phyloP scores from a whole-genome alignment of 2,329 filamentous ascomycete species.

The Penicillium rolfsii region DNA sequence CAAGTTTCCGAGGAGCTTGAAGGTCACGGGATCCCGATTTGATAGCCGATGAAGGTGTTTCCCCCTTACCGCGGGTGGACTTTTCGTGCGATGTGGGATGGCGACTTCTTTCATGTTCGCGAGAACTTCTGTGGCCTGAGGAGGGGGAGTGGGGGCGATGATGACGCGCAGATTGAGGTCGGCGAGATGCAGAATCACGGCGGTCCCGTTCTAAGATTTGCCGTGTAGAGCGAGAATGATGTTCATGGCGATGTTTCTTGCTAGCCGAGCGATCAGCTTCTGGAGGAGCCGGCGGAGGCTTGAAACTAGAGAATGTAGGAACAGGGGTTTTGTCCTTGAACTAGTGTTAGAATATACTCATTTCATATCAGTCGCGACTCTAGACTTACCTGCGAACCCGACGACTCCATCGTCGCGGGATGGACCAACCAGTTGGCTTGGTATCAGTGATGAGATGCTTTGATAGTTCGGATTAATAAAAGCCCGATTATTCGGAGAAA shows the following conservation, averaged over 20 bases:
- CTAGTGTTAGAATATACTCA: slow-evolving; percentile 4
- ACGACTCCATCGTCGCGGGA: slow-evolving; percentile 42
- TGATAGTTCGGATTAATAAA: slow-evolving; percentile 12
- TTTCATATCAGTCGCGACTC: background rate
- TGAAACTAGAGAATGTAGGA: slow-evolving; percentile 78
- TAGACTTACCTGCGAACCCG: slow-evolving; percentile 39
- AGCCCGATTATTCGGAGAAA: slow-evolving; percentile 18
- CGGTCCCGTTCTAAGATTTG: slow-evolving; percentile 24
- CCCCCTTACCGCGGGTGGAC: no score
- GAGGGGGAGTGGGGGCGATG: background rate
- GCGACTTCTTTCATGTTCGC: background rate
- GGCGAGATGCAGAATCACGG: background rate
- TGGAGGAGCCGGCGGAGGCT: slow-evolving; percentile 49
- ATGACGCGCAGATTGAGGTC: background rate
- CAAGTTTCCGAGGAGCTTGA: background rate
- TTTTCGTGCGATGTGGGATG: background rate
- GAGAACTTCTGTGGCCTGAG: background rate
- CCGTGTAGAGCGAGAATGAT: slow-evolving; percentile 28
- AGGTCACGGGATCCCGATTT: background rate
- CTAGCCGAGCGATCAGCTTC: slow-evolving; percentile 28
- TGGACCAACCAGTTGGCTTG: slow-evolving; percentile 2
- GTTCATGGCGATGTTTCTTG: slow-evolving; percentile 23
- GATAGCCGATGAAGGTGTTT: no score
- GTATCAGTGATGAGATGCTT: slow-evolving; percentile 14
- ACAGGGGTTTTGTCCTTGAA: slow-evolving; percentile 49